These are phyloP conservation scores for Leccinum griseonigrum DNA, from an alignment of 1,284 basidiomycete genomes.

Conservation along the genomic window DNA sequence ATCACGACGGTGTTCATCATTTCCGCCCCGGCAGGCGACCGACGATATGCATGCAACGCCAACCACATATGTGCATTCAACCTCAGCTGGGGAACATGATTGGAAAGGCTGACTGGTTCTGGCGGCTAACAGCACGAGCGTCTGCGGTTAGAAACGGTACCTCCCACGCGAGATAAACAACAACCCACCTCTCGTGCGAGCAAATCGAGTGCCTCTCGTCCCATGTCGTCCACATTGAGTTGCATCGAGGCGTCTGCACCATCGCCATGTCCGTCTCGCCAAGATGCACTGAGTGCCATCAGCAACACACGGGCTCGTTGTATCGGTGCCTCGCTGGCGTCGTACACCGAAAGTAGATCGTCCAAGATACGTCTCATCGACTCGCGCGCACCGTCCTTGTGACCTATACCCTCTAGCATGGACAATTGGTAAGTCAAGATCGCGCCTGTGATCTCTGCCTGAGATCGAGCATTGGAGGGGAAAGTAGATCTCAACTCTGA, in stretches of 20 bases:
- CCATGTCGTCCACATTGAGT: slow-evolving; percentile 35
- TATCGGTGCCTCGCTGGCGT: slow-evolving; percentile 45
- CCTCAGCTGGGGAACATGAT: slow-evolving; percentile 46
- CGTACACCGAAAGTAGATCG: slow-evolving; percentile 52
- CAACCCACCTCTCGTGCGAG: slow-evolving; percentile 41
- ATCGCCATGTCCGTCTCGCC: slow-evolving; percentile 38
- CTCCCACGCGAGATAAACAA: background rate
- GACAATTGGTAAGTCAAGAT: slow-evolving; percentile 62
- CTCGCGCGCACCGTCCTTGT: slow-evolving; percentile 51
- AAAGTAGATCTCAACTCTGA: slow-evolving; percentile 13
- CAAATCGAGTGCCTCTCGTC: slow-evolving; percentile 41
- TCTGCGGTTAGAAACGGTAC: background rate
- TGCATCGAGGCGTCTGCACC: slow-evolving; percentile 23
- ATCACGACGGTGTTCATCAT: slow-evolving; percentile 42
- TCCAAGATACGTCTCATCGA: slow-evolving; percentile 43
- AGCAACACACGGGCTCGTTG: slow-evolving; percentile 53
- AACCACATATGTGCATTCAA: slow-evolving; percentile 60
- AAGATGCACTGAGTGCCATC: slow-evolving; percentile 50
- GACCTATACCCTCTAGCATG: slow-evolving; percentile 48
- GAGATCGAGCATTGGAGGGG: slow-evolving; percentile 12
- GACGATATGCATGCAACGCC: slow-evolving; percentile 60
- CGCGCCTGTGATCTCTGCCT: slow-evolving; percentile 43
- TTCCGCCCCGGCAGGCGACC: slow-evolving; percentile 27
- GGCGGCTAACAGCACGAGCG: slow-evolving; percentile 33
- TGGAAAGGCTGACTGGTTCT: slow-evolving; percentile 40